Conservation (phyloP, 352 stramenopile species). For the Phytophthora megakarya region DNA sequence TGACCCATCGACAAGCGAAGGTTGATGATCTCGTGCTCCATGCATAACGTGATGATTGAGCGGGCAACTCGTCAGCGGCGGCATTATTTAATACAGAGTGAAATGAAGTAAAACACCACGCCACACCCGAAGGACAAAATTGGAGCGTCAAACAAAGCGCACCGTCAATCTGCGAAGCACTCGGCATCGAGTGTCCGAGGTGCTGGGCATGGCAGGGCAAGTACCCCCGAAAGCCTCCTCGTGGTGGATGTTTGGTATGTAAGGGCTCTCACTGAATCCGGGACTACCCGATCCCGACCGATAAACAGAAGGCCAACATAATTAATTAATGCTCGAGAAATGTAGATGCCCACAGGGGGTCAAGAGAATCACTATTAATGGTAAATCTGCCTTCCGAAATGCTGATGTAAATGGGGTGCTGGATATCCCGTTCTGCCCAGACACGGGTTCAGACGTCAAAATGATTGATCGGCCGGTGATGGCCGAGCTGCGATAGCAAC, state of each 20-base stretch:
- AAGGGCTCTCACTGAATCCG: background rate
- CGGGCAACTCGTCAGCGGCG: conserved; percentile 6
- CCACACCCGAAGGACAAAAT: too few species aligned
- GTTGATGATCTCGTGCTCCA: conserved; percentile 16
- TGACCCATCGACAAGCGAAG: conserved; percentile 11
- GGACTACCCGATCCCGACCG: background rate
- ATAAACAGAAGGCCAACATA: background rate
- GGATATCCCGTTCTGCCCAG: background rate
- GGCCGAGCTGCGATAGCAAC: too few species aligned
- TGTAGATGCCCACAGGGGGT: background rate
- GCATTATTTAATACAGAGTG: conserved; percentile 15
- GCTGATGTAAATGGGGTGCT: conserved; percentile 3
- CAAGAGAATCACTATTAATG: background rate
- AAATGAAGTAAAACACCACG: too few species aligned
- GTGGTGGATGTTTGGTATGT: background rate
- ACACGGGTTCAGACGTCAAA: background rate
- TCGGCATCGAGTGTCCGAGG: too few species aligned
- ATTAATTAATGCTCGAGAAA: background rate
- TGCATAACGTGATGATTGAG: conserved; percentile 6
- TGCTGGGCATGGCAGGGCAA: too few species aligned
- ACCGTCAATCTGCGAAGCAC: too few species aligned
- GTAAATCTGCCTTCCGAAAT: background rate
- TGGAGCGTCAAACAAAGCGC: too few species aligned
- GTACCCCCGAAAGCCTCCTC: background rate
- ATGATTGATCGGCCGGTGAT: background rate